phyloP scores from a whole-genome alignment of 805 yeast species.

The Suhomyces tanzawaensis region DNA sequence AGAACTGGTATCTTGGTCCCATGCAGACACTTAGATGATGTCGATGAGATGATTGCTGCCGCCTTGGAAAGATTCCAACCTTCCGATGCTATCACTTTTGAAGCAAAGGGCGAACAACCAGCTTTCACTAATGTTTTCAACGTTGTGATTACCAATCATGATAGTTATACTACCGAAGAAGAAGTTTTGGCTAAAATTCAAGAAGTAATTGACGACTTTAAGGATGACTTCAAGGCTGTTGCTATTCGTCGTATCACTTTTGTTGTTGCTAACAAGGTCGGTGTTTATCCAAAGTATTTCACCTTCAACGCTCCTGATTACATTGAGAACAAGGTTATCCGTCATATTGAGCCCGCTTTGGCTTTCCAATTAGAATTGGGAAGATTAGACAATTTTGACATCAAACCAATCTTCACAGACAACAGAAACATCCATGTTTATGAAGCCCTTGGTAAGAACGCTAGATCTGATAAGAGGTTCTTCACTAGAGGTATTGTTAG shows the following conservation, averaged over 20 bases:
- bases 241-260: constrained; percentile 91
- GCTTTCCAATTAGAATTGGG: constrained; percentile 96
- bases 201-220: constrained; percentile 64
- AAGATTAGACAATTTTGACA: constrained; percentile 90
- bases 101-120: constrained; percentile 30
- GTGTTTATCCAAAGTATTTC: constrained; percentile 91
- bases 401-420: constrained; percentile 92
- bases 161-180: constrained; percentile 70
- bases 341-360: constrained; percentile 97
- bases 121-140: constrained; percentile 76
- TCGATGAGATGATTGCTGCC: constrained; percentile 74
- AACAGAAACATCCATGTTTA: constrained; percentile 97
- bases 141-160: constrained; percentile 69
- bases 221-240: constrained; percentile 65
- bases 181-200: constrained; percentile 62
- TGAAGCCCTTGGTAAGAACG: constrained; percentile 92
- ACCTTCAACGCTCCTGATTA: constrained; percentile 90
- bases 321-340: constrained; percentile 84
- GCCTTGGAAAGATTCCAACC: constrained; percentile 73
- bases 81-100: constrained; percentile 36
- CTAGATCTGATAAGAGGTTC: constrained; percentile 90
- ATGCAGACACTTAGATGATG: constrained; percentile 80
- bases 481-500: constrained; percentile 97
- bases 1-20: constrained; percentile 87
- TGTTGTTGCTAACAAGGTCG: constrained; percentile 78